These are phyloP conservation scores for Yarrowia porcina DNA, from an alignment of 805 yeast genomes.

Conservation along the genomic window DNA sequence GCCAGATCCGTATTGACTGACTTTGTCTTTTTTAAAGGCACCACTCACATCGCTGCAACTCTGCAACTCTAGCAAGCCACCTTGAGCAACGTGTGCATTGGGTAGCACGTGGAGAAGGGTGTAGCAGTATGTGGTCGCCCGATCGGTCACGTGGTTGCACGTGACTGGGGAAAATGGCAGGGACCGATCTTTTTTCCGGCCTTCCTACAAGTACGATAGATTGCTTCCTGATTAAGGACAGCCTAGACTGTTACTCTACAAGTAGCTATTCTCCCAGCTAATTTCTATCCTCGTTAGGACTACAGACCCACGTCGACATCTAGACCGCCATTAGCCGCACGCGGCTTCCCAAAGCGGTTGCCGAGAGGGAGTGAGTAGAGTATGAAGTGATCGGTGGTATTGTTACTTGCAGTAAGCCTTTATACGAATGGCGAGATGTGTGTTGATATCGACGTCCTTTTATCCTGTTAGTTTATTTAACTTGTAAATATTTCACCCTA, in stretches of 20 bases:
- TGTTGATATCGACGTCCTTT: too few relatives aligned
- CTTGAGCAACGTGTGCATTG: not conserved
- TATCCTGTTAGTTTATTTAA: too few relatives aligned
- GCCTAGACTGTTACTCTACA: too few relatives aligned
- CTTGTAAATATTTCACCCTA: too few relatives aligned
- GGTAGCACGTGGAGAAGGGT: not conserved
- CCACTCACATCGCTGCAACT: not conserved
- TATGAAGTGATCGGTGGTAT: not conserved
- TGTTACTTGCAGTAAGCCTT: too few relatives aligned
- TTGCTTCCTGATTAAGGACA: too few relatives aligned
- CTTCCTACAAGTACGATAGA: too few relatives aligned
- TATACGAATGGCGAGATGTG: too few relatives aligned
- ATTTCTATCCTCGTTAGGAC: not conserved
- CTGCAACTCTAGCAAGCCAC: slow-evolving; percentile 8
- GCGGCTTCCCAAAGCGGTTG: slow-evolving; percentile 10
- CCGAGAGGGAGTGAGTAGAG: not conserved
- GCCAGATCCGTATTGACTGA: not conserved
- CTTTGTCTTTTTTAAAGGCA: not conserved
- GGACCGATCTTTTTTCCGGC: too few relatives aligned
- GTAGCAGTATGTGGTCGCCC: too few relatives aligned
- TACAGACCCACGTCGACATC: not conserved
- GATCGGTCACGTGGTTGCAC: not conserved
- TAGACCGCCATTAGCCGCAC: slow-evolving; percentile 1
- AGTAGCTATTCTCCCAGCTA: not conserved
- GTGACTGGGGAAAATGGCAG: too few relatives aligned